These are phyloP conservation scores for Agaricus subrufescens DNA, from an alignment of 768 basidiomycete species.

Conservation along the genomic window DNA sequence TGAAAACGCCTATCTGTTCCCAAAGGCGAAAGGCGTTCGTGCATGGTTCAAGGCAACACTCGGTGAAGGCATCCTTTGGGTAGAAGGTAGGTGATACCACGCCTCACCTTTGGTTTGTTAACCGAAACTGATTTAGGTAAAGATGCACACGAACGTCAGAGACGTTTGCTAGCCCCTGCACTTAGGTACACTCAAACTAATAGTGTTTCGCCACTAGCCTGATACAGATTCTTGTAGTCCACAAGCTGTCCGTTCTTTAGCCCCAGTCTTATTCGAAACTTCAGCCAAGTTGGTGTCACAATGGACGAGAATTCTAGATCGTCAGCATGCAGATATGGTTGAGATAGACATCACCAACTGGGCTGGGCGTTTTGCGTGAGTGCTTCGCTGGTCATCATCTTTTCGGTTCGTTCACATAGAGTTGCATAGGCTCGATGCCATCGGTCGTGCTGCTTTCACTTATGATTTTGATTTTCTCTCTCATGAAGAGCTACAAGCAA, in stretches of 20 bases:
- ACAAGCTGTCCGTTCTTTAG: slow-evolving; percentile 49
- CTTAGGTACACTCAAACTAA: slow-evolving; percentile 35
- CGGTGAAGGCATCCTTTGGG: slow-evolving; percentile 62
- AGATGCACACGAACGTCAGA: slow-evolving; percentile 51
- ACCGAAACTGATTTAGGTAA: slow-evolving; percentile 33
- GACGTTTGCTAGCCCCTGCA: slow-evolving; percentile 49
- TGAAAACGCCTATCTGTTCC: slow-evolving; percentile 52
- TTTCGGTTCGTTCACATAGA: neutral
- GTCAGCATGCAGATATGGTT: slow-evolving; percentile 29
- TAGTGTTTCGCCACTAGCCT: neutral
- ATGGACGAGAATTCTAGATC: slow-evolving; percentile 45
- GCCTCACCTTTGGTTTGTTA: neutral
- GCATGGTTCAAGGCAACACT: slow-evolving; percentile 59
- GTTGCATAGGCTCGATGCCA: slow-evolving; percentile 46
- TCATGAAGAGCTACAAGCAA: slow-evolving; percentile 28
- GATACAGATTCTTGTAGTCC: slow-evolving; percentile 24
- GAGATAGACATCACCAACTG: slow-evolving; percentile 54
- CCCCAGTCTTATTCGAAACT: slow-evolving; percentile 50
- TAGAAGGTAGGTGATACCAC: slow-evolving; percentile 42
- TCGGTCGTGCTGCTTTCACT: slow-evolving; percentile 58
- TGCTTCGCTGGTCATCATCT: slow-evolving; percentile 3
- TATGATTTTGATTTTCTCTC: slow-evolving; percentile 57
- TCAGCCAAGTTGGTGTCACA: slow-evolving; percentile 46
- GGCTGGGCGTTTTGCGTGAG: slow-evolving; percentile 59
- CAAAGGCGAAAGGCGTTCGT: slow-evolving; percentile 58